phyloP scores from a whole-genome alignment of 2,329 filamentous ascomycete species.

The Alternaria panax region DNA sequence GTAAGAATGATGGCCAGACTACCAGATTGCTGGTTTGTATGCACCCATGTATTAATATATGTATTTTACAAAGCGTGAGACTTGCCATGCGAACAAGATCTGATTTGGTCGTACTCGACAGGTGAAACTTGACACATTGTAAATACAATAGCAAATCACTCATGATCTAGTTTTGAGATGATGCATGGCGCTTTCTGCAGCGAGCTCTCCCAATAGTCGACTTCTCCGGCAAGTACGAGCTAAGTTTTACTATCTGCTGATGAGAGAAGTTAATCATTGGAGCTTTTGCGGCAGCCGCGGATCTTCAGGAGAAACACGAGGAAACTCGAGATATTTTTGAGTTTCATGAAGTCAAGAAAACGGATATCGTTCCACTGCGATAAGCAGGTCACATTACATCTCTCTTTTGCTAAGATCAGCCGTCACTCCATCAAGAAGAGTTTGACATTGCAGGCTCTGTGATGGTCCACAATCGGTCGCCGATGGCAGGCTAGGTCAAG shows the following conservation, averaged over 20 bases:
- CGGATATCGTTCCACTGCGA: background rate
- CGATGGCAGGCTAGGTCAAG: background rate
- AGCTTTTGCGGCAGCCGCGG: background rate
- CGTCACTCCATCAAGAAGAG: background rate
- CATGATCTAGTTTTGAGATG: background rate
- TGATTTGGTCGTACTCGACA: background rate
- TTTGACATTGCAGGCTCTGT: background rate
- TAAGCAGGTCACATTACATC: background rate
- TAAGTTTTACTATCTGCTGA: background rate
- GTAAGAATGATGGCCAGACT: background rate
- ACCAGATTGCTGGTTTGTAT: background rate
- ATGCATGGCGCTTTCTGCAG: background rate
- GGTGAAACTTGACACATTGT: background rate
- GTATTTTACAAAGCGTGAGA: background rate
- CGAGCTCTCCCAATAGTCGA: background rate
- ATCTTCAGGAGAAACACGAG: background rate
- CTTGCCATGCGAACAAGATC: background rate
- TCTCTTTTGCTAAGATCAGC: background rate
- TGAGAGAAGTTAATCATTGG: background rate
- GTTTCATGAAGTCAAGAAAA: background rate
- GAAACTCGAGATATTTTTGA: background rate
- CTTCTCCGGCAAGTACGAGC: background rate
- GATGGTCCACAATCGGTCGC: background rate
- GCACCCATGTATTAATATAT: background rate
- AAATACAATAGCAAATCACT: background rate